Base-by-base conservation (phyloP, 495 filamentous ascomycete genomes). In the Penicillium coffeae region DNA sequence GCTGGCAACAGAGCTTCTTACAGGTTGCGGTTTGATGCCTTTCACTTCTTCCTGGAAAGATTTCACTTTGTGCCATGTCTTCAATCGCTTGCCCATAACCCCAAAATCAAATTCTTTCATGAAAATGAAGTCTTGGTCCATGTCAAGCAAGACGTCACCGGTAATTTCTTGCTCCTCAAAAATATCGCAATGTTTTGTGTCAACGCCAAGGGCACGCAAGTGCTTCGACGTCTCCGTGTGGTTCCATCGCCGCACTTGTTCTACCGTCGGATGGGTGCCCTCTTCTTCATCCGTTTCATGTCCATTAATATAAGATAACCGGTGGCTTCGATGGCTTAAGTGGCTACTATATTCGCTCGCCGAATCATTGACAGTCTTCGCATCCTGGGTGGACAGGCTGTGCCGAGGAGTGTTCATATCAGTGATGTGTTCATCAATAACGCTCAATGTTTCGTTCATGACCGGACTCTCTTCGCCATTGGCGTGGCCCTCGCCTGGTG, bases 391-490 rank as follows among this genome's bases (percentile, higher is more conserved):
- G 8, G 64, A 58, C 22, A 78, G 54, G 38, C 80, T 80, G 42
- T 83, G 79, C 33, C 83, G 79, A 37, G 89, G 81, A 5, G 84
- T 89, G 62, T 84, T 84, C 69, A 99, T 84, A 62, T 96, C 89
- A 19, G 90, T 96, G 39, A 99, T 97, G 63, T 96, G 94, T 66
- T 99, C 94, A 59, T 99, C 82, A 58, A 99, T 99, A 25, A 97
- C 94, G 57, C 89, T 95, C 48, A 99, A 68, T 0, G 94, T 97
- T 60, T 99, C 92, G 60, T 95, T 90, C 75, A 99, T 88, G 20
- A 97, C 91, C 2, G 90, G 88, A 59, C 88, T 91, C 20, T 82
- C 78, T 53, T 81, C 71, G 27, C 70, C 68, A 50, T 65, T 69
- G 47, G 68, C 38, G 50, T 76, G 62, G 50, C 65, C 58, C 52